A percentile compares a stretch with the other conserved stretches of the same genome.
phyloP scores from a whole-genome alignment of 768 basidiomycete genomes.

The Clavaria fumosa region DNA sequence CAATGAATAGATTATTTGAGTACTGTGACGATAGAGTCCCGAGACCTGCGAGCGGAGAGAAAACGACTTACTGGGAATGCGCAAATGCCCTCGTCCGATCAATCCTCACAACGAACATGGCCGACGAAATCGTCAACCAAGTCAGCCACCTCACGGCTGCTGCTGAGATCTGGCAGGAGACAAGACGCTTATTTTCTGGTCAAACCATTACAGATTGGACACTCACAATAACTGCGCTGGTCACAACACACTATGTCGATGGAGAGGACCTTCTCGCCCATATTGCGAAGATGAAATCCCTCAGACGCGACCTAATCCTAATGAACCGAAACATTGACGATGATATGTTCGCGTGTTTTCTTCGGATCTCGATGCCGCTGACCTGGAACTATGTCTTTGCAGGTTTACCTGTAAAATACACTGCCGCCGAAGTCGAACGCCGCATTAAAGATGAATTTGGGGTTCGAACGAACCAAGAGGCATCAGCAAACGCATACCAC shows the following conservation, averaged over 20 bases:
- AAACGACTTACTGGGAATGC: no score
- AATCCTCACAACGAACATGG: conserved; percentile 2
- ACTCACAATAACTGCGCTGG: neutral
- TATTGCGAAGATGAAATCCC: neutral
- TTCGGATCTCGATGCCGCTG: neutral
- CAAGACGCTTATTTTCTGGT: neutral
- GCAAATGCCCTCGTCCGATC: no score
- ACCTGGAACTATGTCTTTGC: no score
- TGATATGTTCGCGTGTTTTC: conserved; percentile 1
- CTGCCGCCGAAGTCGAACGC: neutral
- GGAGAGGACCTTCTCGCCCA: neutral
- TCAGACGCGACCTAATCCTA: neutral
- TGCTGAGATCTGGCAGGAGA: neutral
- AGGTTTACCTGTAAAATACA: neutral
- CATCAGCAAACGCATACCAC: neutral
- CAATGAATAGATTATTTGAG: no score
- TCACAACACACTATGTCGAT: neutral
- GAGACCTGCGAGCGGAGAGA: no score
- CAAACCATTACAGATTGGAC: conserved; percentile 1
- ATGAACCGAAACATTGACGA: neutral
- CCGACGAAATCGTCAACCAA: neutral
- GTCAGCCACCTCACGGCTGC: neutral
- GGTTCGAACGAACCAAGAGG: conserved; percentile 1
- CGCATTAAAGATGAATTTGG: conserved; percentile 1
- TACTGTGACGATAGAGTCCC: no score